Evolutionary conservation across 306 rosid genomes (phyloP).

Genomic region (Erythrophleum fordii): DNA sequence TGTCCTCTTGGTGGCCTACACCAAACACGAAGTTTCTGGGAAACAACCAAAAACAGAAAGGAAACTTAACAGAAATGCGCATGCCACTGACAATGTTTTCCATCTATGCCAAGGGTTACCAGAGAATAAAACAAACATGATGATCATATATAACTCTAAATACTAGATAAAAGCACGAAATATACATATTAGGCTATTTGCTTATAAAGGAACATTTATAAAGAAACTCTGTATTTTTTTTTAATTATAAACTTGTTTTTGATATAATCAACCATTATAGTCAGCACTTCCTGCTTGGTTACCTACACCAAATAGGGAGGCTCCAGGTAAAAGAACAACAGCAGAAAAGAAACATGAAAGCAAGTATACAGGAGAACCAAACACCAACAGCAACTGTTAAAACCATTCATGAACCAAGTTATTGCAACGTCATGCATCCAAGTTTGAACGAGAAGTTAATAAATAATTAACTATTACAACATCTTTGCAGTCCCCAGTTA

Average conservation of each 20-base stretch:
- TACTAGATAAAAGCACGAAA: constrained; percentile 19
- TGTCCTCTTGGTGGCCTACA: constrained; percentile 71
- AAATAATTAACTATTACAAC: constrained; percentile 7
- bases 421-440: constrained; percentile 11
- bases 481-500: constrained; percentile 33
- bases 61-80: constrained; percentile 33
- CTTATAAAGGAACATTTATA: background rate
- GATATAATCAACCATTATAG: background rate
- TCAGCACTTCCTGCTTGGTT: background rate
- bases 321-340: constrained; percentile 35
- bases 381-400: constrained; percentile 20
- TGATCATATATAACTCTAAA: constrained; percentile 24
- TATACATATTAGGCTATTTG: background rate
- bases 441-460: background rate
- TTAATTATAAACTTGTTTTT: background rate
- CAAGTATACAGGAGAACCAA: constrained; percentile 4
- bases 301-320: constrained; percentile 36
- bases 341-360: constrained; percentile 32
- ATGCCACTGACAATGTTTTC: constrained; percentile 35
- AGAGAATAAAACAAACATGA: constrained; percentile 17
- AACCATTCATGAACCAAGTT: background rate
- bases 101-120: constrained; percentile 15
- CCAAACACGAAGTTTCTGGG: constrained; percentile 94
- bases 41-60: constrained; percentile 40
- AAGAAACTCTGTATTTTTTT: constrained; percentile 1